Conservation (phyloP, 352 stramenopile genomes). For the Phytophthora meadii region DNA sequence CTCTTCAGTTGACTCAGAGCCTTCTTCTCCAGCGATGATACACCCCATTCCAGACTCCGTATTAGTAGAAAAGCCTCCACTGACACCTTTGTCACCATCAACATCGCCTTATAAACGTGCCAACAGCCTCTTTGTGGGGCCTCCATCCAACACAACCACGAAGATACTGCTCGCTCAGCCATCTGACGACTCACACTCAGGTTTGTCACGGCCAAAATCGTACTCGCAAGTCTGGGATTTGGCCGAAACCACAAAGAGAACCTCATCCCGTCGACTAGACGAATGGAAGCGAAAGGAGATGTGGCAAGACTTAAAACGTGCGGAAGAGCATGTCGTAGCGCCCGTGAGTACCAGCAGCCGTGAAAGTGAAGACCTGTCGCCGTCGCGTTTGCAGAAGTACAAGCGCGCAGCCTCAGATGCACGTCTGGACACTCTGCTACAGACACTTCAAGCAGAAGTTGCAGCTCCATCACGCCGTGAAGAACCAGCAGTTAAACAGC, state of each 20-base stretch:
- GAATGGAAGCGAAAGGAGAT: constrained; percentile 80
- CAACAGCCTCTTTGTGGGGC: constrained; percentile 41
- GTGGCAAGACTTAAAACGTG: constrained; percentile 76
- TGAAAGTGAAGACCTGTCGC: constrained; percentile 17
- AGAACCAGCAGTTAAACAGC: constrained; percentile 14
- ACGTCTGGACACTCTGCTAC: constrained; percentile 37
- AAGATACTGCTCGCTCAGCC: constrained; percentile 28
- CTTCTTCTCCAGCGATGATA: constrained; percentile 27
- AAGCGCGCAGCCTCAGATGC: constrained; percentile 34
- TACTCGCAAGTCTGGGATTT: constrained; percentile 58
- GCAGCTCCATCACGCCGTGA: constrained; percentile 9
- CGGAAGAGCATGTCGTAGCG: constrained; percentile 56
- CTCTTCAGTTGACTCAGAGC: constrained; percentile 11
- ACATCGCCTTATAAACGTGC: constrained; percentile 52
- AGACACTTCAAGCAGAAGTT: constrained; percentile 38
- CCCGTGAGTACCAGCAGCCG: constrained; percentile 10
- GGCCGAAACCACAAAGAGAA: constrained; percentile 35
- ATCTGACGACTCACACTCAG: constrained; percentile 9
- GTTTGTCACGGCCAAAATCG: constrained; percentile 33
- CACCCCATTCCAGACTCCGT: constrained; percentile 38
- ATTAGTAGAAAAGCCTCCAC: constrained; percentile 11
- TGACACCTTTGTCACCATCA: constrained; percentile 30
- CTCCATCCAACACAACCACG: constrained; percentile 12
- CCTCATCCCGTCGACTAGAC: constrained; percentile 62
- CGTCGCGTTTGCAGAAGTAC: constrained; percentile 21